phyloP scores from a whole-genome alignment of 2,329 filamentous ascomycete species.

The Zasmidium angulare region DNA sequence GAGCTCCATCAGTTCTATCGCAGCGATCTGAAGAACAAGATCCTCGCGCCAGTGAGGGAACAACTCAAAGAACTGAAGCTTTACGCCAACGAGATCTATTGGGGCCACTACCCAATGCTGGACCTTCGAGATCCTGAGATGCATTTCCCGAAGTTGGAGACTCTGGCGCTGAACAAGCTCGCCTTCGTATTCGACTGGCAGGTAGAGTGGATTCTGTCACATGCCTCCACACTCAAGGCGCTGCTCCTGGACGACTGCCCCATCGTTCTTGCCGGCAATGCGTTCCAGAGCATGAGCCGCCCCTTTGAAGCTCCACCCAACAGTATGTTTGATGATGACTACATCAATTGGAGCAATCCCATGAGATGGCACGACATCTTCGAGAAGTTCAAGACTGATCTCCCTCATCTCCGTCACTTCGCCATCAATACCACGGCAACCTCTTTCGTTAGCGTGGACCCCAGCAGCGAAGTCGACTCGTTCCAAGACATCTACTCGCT shows the following conservation, averaged over 20 bases:
- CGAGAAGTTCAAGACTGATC: not conserved
- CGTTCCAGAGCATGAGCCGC: not conserved
- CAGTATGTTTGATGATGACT: not conserved
- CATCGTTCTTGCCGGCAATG: constrained; percentile 2
- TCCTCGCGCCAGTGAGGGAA: constrained; percentile 25
- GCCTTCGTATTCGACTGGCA: constrained; percentile 49
- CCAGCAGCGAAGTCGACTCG: not conserved
- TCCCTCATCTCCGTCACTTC: constrained; percentile 12
- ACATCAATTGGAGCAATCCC: constrained; percentile 1
- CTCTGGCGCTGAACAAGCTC: constrained; percentile 43
- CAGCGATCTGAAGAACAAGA: constrained; percentile 18
- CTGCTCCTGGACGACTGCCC: constrained; percentile 48
- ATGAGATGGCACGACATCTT: constrained; percentile 16
- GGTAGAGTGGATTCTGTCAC: constrained; percentile 47
- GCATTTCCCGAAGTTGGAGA: constrained; percentile 42
- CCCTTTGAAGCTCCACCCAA: not conserved
- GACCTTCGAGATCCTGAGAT: constrained; percentile 31
- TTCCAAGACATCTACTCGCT: not conserved
- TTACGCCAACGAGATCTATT: constrained; percentile 37
- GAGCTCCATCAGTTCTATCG: constrained; percentile 26
- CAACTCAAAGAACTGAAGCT: constrained; percentile 41
- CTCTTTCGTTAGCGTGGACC: not conserved
- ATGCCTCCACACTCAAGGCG: constrained; percentile 41
- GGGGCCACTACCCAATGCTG: constrained; percentile 43
- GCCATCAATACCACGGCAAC: not conserved